Conservation (phyloP, 2,329 filamentous ascomycete species). For the Mollisiaceae sp. region DNA sequence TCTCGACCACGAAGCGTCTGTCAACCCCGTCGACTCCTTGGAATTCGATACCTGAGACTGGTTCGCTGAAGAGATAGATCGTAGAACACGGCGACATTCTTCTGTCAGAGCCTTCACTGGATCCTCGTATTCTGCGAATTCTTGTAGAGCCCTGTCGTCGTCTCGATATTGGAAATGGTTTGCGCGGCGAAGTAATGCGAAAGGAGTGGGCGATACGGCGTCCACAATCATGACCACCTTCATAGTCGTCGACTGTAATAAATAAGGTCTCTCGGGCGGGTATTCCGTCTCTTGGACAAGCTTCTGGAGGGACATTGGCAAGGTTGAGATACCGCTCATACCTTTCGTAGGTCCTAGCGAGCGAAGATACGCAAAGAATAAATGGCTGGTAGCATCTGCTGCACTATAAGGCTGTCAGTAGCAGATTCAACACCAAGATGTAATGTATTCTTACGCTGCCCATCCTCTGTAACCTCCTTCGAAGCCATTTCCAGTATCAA, state of each 20-base stretch:
- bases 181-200: constrained; percentile 84
- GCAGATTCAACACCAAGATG: neutral
- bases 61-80: constrained; percentile 86
- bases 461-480: constrained; percentile 92
- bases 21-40: constrained; percentile 73
- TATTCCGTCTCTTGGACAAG: constrained; percentile 93
- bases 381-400: constrained; percentile 92
- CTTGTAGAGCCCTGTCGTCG: constrained; percentile 80
- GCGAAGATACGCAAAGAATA: constrained; percentile 96
- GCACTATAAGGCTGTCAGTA: constrained; percentile 59
- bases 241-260: constrained; percentile 81
- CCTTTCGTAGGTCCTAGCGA: constrained; percentile 83
- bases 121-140: constrained; percentile 88
- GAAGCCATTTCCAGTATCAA: constrained; percentile 86
- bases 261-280: constrained; percentile 76
- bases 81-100: constrained; percentile 89
- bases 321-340: constrained; percentile 78
- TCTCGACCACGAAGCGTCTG: constrained; percentile 92
- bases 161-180: constrained; percentile 97
- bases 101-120: constrained; percentile 87
- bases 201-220: constrained; percentile 91
- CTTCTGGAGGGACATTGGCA: constrained; percentile 90
- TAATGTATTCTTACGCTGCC: constrained; percentile 67
- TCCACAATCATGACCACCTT: constrained; percentile 98
- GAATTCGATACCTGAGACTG: constrained; percentile 77